phyloP scores from a whole-genome alignment of 805 yeast genomes.

The Sugiyamaella marilandica region DNA sequence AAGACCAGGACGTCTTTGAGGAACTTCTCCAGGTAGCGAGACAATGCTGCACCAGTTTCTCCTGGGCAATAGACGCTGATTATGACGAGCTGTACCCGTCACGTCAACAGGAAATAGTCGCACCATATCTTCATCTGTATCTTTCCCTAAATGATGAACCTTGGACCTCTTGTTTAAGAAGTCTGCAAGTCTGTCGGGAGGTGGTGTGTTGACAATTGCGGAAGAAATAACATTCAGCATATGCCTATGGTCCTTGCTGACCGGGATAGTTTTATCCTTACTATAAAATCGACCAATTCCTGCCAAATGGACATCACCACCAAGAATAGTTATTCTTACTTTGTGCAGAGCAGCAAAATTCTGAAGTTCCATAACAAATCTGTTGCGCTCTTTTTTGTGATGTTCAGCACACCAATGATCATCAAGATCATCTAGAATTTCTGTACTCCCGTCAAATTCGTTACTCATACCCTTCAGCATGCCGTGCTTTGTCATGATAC shows the following conservation, averaged over 20 bases:
- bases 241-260: conserved; percentile 57
- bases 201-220: conserved; percentile 90
- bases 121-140: conserved; percentile 77
- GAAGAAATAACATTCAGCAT: conserved; percentile 83
- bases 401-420: conserved; percentile 94
- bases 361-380: conserved; percentile 54
- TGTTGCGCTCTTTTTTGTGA: conserved; percentile 83
- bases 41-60: conserved; percentile 52
- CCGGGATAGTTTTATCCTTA: conserved; percentile 46
- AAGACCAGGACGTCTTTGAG: conserved; percentile 3
- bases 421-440: conserved; percentile 84
- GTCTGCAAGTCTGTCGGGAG: conserved; percentile 80
- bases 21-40: not conserved
- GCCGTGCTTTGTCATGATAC: conserved; percentile 43
- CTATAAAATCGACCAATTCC: conserved; percentile 74
- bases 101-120: conserved; percentile 62
- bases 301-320: conserved; percentile 93
- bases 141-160: conserved; percentile 59
- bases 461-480: conserved; percentile 71
- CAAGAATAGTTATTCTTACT: conserved; percentile 73
- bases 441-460: conserved; percentile 88
- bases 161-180: conserved; percentile 63
- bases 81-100: conserved; percentile 45
- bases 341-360: conserved; percentile 60
- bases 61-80: conserved; percentile 49